A percentile compares a stretch with the other conserved stretches of the same genome.
phyloP scores from a whole-genome alignment of 768 basidiomycete genomes.

The Zangia roseola region DNA sequence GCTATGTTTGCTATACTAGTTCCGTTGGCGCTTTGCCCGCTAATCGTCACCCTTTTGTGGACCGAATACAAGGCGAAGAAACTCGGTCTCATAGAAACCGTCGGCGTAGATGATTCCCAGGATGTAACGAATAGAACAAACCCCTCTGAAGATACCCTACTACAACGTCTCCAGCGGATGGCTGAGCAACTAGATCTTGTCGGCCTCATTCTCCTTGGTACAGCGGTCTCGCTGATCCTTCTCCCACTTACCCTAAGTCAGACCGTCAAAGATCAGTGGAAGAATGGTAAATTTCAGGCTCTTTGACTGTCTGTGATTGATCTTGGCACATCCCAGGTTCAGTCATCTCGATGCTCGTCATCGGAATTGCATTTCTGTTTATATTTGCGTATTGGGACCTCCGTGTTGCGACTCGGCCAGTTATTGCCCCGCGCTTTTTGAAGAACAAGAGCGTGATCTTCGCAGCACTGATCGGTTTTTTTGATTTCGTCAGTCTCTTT shows the following conservation, averaged over 20 bases:
- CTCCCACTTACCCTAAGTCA: slow-evolving; percentile 53
- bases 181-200: slow-evolving; percentile 44
- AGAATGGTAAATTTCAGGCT: slow-evolving; percentile 36
- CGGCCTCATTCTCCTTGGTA: slow-evolving; percentile 51
- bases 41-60: slow-evolving; percentile 56
- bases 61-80: slow-evolving; percentile 48
- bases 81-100: slow-evolving; percentile 29
- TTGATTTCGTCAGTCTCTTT: slow-evolving; percentile 49
- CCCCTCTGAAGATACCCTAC: background rate
- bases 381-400: slow-evolving; percentile 47
- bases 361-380: slow-evolving; percentile 46
- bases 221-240: slow-evolving; percentile 50
- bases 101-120: background rate
- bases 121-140: background rate
- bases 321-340: slow-evolving; percentile 35
- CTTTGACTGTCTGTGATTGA: background rate
- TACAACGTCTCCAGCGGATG: slow-evolving; percentile 14
- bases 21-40: slow-evolving; percentile 47
- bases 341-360: slow-evolving; percentile 50
- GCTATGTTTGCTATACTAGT: slow-evolving; percentile 60
- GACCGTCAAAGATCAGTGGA: slow-evolving; percentile 41
- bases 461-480: slow-evolving; percentile 59
- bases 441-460: slow-evolving; percentile 57
- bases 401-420: slow-evolving; percentile 53
- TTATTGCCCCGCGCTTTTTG: slow-evolving; percentile 60